Percentiles rank a stretch among this genome's conserved stretches.
These are phyloP conservation scores for Guillardia theta DNA, from an alignment of 78 protist species.

Conservation along the genomic window DNA sequence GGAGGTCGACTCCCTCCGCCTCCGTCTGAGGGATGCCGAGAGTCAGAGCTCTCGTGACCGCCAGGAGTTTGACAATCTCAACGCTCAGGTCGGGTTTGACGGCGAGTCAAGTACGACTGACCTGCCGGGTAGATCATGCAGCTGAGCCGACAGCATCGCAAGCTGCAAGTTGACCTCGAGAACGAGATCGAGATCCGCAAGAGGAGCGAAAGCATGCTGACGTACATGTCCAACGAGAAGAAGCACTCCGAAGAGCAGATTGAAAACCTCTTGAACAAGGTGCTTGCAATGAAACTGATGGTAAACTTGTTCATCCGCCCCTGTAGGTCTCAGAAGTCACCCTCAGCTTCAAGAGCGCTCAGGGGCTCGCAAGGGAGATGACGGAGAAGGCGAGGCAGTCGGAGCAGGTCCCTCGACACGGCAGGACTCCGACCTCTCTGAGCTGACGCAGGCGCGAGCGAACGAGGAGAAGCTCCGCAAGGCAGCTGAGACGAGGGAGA, in stretches of 20 bases:
- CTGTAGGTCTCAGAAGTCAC: slow-evolving; percentile 18
- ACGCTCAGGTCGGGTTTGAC: neutral
- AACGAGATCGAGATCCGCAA: neutral
- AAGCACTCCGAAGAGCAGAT: neutral
- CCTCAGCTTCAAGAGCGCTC: slow-evolving; percentile 1
- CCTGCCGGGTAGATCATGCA: too few relatives aligned
- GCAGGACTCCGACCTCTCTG: too few relatives aligned
- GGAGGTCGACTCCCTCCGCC: neutral
- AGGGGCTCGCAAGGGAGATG: neutral
- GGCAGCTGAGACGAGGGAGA: neutral
- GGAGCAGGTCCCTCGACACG: too few relatives aligned
- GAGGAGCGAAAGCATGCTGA: neutral
- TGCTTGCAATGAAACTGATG: too few relatives aligned
- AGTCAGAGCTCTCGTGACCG: neutral
- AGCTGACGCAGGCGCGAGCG: too few relatives aligned
- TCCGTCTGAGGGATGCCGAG: neutral
- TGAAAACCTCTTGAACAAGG: neutral
- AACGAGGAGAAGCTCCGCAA: slow-evolving; percentile 31
- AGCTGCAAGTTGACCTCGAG: neutral
- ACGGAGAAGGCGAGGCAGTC: slow-evolving; percentile 8
- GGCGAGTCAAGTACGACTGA: too few relatives aligned
- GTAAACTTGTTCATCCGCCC: too few relatives aligned
- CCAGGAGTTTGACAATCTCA: neutral
- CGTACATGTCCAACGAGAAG: neutral
- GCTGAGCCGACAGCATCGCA: neutral